A percentile compares a stretch with the other conserved stretches of the same genome.
These are phyloP conservation scores for Fallopia convolvulus DNA, from an alignment of 148 eudicot species.

Conservation along the genomic window DNA sequence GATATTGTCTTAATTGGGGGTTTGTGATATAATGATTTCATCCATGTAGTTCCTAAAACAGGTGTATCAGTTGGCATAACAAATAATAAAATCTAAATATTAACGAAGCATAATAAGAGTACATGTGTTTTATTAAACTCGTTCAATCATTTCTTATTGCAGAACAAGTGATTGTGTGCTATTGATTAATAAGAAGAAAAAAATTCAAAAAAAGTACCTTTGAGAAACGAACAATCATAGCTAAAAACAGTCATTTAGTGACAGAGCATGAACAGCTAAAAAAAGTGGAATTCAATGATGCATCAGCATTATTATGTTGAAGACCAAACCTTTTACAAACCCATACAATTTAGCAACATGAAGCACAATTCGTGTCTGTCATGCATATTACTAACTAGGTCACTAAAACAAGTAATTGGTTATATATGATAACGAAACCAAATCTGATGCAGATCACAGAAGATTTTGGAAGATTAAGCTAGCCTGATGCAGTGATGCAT, in stretches of 20 bases:
- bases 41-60: slow-evolving; percentile 42
- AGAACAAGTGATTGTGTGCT: background rate
- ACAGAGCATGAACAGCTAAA: background rate
- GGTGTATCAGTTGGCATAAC: background rate
- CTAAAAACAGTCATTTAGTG: background rate
- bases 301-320: background rate
- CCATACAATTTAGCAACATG: background rate
- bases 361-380: background rate
- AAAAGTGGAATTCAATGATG: background rate
- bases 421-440: background rate
- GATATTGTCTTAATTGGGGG: slow-evolving; percentile 17
- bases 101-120: background rate
- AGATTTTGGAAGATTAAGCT: background rate
- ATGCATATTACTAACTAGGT: background rate
- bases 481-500: background rate
- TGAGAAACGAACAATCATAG: background rate
- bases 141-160: background rate
- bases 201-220: background rate
- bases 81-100: slow-evolving; percentile 7
- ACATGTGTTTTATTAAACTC: background rate
- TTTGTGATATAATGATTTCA: slow-evolving; percentile 31
- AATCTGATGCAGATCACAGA: background rate
- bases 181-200: background rate
- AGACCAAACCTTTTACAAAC: background rate
- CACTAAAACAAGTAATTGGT: background rate